These are phyloP conservation scores for Elaeagnus macrophylla DNA, from an alignment of 306 rosid species.

Conservation along the genomic window DNA sequence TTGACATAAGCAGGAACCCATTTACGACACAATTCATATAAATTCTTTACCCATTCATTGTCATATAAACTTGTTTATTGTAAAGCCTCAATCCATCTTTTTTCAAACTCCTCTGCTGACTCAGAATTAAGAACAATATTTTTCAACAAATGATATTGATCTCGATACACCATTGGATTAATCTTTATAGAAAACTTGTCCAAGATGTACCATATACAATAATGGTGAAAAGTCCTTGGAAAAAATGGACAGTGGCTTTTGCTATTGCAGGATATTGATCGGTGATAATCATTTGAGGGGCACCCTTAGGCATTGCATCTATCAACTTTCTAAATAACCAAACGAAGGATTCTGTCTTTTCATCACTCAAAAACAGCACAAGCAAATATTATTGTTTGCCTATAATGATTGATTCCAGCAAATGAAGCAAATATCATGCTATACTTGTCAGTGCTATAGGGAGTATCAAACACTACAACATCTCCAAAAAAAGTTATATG, in stretches of 20 bases:
- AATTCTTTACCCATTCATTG: no score
- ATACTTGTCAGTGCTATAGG: not conserved
- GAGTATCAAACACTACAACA: not conserved
- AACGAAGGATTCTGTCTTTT: not conserved
- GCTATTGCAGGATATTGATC: not conserved
- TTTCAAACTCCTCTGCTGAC: no score
- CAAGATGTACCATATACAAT: not conserved
- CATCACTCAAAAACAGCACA: not conserved
- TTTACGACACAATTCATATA: no score
- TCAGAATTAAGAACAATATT: no score
- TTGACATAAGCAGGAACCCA: no score
- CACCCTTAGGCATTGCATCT: not conserved
- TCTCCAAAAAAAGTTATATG: not conserved
- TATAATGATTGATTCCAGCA: not conserved
- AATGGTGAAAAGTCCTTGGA: not conserved
- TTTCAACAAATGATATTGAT: no score
- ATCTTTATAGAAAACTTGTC: not conserved
- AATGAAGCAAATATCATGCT: not conserved
- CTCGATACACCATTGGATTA: no score
- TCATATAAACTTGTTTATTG: no score
- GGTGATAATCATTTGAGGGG: slow-evolving; percentile 2
- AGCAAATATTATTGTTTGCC: not conserved
- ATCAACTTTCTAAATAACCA: not conserved
- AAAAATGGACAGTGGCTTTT: not conserved
- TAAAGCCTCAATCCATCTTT: no score